Conservation (phyloP, 345 rosid species). For the Isatis tinctoria region DNA sequence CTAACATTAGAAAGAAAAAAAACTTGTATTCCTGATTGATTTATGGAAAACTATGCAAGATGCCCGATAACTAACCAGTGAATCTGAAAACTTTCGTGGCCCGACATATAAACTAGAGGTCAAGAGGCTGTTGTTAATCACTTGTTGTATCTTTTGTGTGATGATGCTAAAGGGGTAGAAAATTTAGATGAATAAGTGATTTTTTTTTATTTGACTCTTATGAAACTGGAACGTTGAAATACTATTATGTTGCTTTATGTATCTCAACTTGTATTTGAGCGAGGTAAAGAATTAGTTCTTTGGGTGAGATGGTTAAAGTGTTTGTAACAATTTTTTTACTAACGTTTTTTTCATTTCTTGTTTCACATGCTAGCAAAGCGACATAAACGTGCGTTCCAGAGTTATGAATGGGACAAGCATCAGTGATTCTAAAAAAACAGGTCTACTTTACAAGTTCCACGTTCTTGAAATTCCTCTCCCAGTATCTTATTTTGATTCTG, state of each 20-base stretch:
- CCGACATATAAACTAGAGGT: not conserved
- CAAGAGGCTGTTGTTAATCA: not conserved
- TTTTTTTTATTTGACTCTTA: not conserved
- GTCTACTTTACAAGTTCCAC: conserved; percentile 9
- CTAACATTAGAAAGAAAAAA: not conserved
- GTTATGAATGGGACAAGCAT: conserved; percentile 17
- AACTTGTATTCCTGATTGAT: not conserved
- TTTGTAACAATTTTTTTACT: not conserved
- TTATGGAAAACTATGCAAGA: conserved; percentile 1
- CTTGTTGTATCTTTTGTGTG: not conserved
- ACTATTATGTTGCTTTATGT: not conserved
- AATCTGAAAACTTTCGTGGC: not conserved
- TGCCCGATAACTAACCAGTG: not conserved
- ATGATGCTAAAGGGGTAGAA: conserved; percentile 3
- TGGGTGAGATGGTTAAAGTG: not conserved
- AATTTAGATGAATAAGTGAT: not conserved
- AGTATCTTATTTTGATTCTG: not conserved
- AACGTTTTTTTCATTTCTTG: not conserved
- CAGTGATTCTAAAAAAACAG: conserved; percentile 14
- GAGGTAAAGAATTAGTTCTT: not conserved
- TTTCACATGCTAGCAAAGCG: conserved; percentile 28
- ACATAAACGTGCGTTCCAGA: conserved; percentile 11
- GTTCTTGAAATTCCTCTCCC: not conserved
- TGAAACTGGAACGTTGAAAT: not conserved
- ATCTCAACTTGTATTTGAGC: not conserved